Conservation (phyloP, 2,329 filamentous ascomycete species). For the Torrubiella hemipterigena region DNA sequence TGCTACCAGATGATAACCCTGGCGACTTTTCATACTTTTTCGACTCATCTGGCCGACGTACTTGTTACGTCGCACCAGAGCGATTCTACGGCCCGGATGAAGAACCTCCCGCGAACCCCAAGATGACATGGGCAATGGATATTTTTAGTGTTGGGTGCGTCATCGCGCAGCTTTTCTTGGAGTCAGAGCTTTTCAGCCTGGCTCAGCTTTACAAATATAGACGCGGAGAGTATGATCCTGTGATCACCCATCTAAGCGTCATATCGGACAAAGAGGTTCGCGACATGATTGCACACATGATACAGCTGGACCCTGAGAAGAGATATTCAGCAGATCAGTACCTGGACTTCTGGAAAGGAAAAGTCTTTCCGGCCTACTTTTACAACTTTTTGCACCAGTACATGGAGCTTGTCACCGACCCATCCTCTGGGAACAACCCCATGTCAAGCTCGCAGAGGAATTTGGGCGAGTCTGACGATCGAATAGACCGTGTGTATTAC, state of each 20-base stretch:
- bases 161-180: conserved; percentile 90
- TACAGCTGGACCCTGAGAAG: conserved; percentile 83
- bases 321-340: conserved; percentile 92
- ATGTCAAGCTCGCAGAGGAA: conserved; percentile 57
- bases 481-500: conserved; percentile 83
- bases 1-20: conserved; percentile 90
- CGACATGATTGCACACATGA: conserved; percentile 90
- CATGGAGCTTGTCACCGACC: conserved; percentile 90
- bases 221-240: conserved; percentile 82
- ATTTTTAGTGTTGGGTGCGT: conserved; percentile 96
- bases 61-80: conserved; percentile 92
- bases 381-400: conserved; percentile 97
- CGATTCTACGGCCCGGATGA: conserved; percentile 67
- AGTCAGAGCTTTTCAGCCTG: conserved; percentile 93
- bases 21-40: conserved; percentile 98
- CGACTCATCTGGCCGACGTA: conserved; percentile 80
- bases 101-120: conserved; percentile 45
- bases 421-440: conserved; percentile 64
- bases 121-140: conserved; percentile 88
- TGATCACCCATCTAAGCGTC: conserved; percentile 65
- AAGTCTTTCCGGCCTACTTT: conserved; percentile 92
- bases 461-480: conserved; percentile 77
- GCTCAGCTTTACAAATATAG: conserved; percentile 94
- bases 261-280: conserved; percentile 81
- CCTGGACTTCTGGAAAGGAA: conserved; percentile 79